Conservation (phyloP, 768 basidiomycete species). For the Pleurotus ostreatus region DNA sequence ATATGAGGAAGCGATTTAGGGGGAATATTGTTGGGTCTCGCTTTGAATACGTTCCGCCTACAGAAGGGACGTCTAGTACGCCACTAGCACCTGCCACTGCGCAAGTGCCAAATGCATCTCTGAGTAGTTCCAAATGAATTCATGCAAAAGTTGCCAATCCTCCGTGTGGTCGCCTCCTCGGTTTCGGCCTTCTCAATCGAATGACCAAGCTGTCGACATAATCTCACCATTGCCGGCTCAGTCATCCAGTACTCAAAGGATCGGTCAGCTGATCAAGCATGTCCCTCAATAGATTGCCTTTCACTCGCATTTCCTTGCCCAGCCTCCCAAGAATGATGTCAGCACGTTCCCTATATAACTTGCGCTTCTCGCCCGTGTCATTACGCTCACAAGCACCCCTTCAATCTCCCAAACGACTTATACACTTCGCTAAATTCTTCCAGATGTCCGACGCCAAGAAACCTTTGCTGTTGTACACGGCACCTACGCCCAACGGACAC, state of each 20-base stretch:
- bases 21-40: slow-evolving; percentile 64
- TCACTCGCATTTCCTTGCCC: too few relatives aligned
- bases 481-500: slow-evolving; percentile 45
- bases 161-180: too few relatives aligned
- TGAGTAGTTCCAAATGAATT: slow-evolving; percentile 10
- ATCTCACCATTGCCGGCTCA: too few relatives aligned
- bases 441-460: slow-evolving; percentile 16
- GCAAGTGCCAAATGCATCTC: slow-evolving; percentile 2
- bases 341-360: slow-evolving; percentile 2
- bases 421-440: not conserved
- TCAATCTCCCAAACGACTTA: slow-evolving; percentile 16
- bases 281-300: too few relatives aligned
- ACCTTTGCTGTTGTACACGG: slow-evolving; percentile 42
- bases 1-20: slow-evolving; percentile 81
- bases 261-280: not conserved
- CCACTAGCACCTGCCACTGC: too few relatives aligned
- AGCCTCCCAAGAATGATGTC: not conserved
- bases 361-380: not conserved
- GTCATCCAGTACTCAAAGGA: not conserved
- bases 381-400: not conserved
- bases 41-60: slow-evolving; percentile 36
- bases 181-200: too few relatives aligned
- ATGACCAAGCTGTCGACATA: too few relatives aligned
- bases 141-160: not conserved
- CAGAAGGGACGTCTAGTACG: slow-evolving; percentile 9